phyloP scores from a whole-genome alignment of 345 rosid genomes.

The Populus tremula region DNA sequence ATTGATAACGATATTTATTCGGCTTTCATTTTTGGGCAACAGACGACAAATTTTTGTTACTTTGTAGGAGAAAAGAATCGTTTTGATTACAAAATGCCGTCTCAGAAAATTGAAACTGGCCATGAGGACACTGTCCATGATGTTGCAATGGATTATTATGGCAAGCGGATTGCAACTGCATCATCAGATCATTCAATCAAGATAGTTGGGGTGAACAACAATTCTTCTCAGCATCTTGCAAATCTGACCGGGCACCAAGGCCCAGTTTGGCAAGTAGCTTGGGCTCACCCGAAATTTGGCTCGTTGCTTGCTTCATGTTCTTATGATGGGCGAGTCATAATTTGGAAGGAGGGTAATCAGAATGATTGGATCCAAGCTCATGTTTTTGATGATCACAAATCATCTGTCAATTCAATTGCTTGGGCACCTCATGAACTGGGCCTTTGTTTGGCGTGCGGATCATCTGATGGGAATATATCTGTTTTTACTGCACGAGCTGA shows the following conservation, averaged over 20 bases:
- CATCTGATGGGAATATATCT: conserved; percentile 16
- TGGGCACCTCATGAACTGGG: conserved; percentile 19
- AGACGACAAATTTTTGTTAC: background rate
- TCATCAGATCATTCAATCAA: conserved; percentile 31
- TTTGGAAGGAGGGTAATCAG: conserved; percentile 15
- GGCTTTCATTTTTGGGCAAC: background rate
- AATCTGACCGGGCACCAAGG: conserved; percentile 16
- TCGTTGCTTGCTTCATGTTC: conserved; percentile 17
- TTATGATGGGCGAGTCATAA: conserved; percentile 14
- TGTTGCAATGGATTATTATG: conserved; percentile 37
- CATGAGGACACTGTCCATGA: conserved; percentile 36
- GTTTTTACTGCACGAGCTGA: conserved; percentile 12
- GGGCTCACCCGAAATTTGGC: conserved; percentile 18
- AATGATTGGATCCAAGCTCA: conserved; percentile 16
- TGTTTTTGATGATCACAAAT: conserved; percentile 11
- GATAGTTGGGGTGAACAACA: conserved; percentile 29
- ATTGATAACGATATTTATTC: background rate
- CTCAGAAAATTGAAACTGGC: conserved; percentile 31
- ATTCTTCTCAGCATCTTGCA: conserved; percentile 24
- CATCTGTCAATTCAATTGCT: conserved; percentile 13
- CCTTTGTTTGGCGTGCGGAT: conserved; percentile 15
- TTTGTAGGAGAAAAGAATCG: background rate
- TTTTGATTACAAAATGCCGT: conserved; percentile 22
- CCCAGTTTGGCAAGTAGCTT: conserved; percentile 20
- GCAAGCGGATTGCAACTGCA: conserved; percentile 30